These are phyloP conservation scores for Teunomyces atbi DNA, from an alignment of 805 yeast species.

Conservation along the genomic window DNA sequence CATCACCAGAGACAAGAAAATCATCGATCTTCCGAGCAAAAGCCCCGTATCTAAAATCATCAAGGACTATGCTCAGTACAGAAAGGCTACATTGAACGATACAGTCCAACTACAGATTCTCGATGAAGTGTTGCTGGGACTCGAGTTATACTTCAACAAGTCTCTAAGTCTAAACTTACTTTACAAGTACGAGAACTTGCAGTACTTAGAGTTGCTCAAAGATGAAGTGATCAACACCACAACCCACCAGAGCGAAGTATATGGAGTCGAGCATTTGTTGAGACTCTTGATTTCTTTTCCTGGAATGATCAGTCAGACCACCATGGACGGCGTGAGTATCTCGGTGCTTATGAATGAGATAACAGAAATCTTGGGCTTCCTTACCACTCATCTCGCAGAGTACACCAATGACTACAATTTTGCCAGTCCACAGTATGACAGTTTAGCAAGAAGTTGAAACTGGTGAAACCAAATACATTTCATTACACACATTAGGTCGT, in stretches of 20 bases:
- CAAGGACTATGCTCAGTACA: constrained; percentile 44
- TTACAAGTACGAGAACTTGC: constrained; percentile 76
- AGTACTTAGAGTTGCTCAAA: constrained; percentile 53
- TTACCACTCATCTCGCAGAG: constrained; percentile 42
- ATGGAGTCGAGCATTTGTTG: constrained; percentile 81
- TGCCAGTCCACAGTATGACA: constrained; percentile 40
- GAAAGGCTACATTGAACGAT: constrained; percentile 12
- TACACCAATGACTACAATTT: constrained; percentile 37
- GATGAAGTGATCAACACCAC: constrained; percentile 31
- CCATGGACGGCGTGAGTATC: constrained; percentile 76
- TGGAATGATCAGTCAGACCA: constrained; percentile 72
- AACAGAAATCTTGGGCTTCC: constrained; percentile 52
- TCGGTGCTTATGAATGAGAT: constrained; percentile 53
- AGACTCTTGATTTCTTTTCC: constrained; percentile 79
- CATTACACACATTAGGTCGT: constrained; percentile 7
- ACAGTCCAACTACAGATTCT: constrained; percentile 30
- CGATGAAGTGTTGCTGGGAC: constrained; percentile 68
- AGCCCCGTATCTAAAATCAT: constrained; percentile 56
- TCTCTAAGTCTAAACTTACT: constrained; percentile 66
- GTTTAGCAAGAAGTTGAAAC: constrained; percentile 22
- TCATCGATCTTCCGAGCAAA: constrained; percentile 63
- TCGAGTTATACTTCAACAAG: constrained; percentile 71
- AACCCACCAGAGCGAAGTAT: constrained; percentile 23
- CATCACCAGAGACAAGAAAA: constrained; percentile 74
- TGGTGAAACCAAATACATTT: constrained; percentile 1